Conservation (phyloP, 805 yeast genomes). For the Geotrichum ghanense region DNA sequence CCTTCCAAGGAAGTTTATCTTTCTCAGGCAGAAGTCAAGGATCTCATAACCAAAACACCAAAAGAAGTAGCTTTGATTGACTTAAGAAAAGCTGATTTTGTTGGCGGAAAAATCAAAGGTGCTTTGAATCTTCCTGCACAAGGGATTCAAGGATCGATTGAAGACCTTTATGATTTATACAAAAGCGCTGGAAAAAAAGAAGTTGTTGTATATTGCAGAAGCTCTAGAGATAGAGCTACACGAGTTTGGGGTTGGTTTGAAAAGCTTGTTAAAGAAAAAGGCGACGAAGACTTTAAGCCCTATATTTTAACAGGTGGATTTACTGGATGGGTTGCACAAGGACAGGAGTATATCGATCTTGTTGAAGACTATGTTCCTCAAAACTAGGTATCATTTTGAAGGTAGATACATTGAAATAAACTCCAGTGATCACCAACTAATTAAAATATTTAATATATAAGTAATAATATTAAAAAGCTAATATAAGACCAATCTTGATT, state of each 20-base stretch:
- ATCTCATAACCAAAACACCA: slow-evolving; percentile 8
- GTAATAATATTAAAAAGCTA: no score
- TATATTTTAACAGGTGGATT: slow-evolving; percentile 15
- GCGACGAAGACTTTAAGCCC: slow-evolving; percentile 10
- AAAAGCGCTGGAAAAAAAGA: slow-evolving; percentile 13
- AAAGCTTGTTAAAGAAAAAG: slow-evolving; percentile 11
- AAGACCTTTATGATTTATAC: slow-evolving; percentile 12
- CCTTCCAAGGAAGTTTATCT: slow-evolving; percentile 4
- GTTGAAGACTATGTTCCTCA: slow-evolving; percentile 16
- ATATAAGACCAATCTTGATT: no score
- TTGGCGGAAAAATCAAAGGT: slow-evolving; percentile 17
- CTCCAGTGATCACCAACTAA: no score
- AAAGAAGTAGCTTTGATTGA: slow-evolving; percentile 14
- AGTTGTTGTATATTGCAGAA: slow-evolving; percentile 15
- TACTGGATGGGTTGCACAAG: slow-evolving; percentile 17
- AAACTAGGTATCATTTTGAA: no score
- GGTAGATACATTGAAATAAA: no score
- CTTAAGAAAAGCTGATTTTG: slow-evolving; percentile 16
- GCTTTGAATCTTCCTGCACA: slow-evolving; percentile 17
- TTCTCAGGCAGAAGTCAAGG: slow-evolving; percentile 11
- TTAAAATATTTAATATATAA: no score
- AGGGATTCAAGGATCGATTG: slow-evolving; percentile 11
- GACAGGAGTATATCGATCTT: slow-evolving; percentile 13
- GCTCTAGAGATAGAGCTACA: slow-evolving; percentile 16
- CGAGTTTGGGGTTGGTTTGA: slow-evolving; percentile 15